Conservation (phyloP, 768 basidiomycete genomes). For the Peribolospora kevripleyi region DNA sequence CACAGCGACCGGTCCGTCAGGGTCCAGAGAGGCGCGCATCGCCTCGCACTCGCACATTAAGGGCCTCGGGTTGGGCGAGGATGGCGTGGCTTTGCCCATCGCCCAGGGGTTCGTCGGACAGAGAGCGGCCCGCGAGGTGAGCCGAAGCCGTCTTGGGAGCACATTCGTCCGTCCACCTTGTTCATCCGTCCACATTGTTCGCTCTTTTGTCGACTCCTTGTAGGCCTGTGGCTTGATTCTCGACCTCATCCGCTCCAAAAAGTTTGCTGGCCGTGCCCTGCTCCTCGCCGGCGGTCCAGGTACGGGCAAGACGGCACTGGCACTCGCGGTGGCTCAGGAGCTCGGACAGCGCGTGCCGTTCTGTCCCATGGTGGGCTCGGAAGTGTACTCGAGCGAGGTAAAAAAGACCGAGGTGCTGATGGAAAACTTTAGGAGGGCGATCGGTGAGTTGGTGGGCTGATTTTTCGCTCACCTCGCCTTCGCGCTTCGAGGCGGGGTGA, state of each 20-base stretch:
- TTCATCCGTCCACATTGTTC: background rate
- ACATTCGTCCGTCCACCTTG: background rate
- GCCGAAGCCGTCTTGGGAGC: slow-evolving; percentile 1
- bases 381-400: slow-evolving; percentile 89
- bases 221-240: slow-evolving; percentile 81
- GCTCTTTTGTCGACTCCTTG: background rate
- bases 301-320: slow-evolving; percentile 92
- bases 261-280: slow-evolving; percentile 79
- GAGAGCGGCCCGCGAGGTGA: slow-evolving; percentile 64
- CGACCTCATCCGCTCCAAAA: slow-evolving; percentile 68
- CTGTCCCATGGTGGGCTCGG: slow-evolving; percentile 93
- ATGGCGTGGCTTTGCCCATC: slow-evolving; percentile 49
- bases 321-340: slow-evolving; percentile 84
- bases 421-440: slow-evolving; percentile 80
- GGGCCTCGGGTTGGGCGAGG: slow-evolving; percentile 66
- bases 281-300: slow-evolving; percentile 86
- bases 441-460: slow-evolving; percentile 35
- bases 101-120: slow-evolving; percentile 80
- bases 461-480: background rate
- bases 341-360: slow-evolving; percentile 87
- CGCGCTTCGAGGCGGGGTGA: background rate
- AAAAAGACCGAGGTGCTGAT: slow-evolving; percentile 98
- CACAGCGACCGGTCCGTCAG: background rate
- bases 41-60: slow-evolving; percentile 92
- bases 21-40: slow-evolving; percentile 17